phyloP scores from a whole-genome alignment of 768 basidiomycete genomes.

The Thelephora ganbajun region DNA sequence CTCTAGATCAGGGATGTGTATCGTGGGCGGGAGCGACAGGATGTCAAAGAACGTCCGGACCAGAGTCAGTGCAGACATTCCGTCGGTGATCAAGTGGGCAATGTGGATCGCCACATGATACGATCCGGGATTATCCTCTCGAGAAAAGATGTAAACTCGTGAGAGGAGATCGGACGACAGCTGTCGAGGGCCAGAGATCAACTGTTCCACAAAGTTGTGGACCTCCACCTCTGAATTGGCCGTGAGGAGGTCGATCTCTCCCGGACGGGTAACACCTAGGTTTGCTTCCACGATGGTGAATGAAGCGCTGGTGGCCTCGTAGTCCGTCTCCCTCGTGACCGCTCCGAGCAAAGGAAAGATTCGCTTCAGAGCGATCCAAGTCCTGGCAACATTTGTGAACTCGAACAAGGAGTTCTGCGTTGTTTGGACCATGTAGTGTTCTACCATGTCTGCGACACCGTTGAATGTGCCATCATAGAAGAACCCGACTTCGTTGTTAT shows the following conservation, averaged over 20 bases:
- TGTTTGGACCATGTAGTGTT: slow-evolving; percentile 19
- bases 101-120: slow-evolving; percentile 30
- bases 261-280: slow-evolving; percentile 17
- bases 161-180: slow-evolving; percentile 28
- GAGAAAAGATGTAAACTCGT: slow-evolving; percentile 26
- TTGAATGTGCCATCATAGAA: slow-evolving; percentile 13
- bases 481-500: slow-evolving; percentile 10
- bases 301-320: slow-evolving; percentile 12
- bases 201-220: slow-evolving; percentile 11
- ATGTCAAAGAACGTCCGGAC: slow-evolving; percentile 31
- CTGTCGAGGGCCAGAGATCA: slow-evolving; percentile 20
- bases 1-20: slow-evolving; percentile 15
- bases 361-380: slow-evolving; percentile 35
- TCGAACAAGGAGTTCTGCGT: slow-evolving; percentile 13
- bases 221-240: slow-evolving; percentile 24
- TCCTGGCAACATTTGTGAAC: slow-evolving; percentile 21
- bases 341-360: slow-evolving; percentile 36
- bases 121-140: slow-evolving; percentile 20
- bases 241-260: slow-evolving; percentile 25
- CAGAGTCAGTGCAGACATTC: slow-evolving; percentile 26
- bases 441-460: slow-evolving; percentile 27
- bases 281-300: slow-evolving; percentile 29
- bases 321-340: slow-evolving; percentile 19
- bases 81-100: slow-evolving; percentile 40
- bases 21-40: slow-evolving; percentile 14